Evolutionary conservation across 495 filamentous ascomycete genomes (phyloP).

Genomic region (Parathielavia appendiculata): DNA sequence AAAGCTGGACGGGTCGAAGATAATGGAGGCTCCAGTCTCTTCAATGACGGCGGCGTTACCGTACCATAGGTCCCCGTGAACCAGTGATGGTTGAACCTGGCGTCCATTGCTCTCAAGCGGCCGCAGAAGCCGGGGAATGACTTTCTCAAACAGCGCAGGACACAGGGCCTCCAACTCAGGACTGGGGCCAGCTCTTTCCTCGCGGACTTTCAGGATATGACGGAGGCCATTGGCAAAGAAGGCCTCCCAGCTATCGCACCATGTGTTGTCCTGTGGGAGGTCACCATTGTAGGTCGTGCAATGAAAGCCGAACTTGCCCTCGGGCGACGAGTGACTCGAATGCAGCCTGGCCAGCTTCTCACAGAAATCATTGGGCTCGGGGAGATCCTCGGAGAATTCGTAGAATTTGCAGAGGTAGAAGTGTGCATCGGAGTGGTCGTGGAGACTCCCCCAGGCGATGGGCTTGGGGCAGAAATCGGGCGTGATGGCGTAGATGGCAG

Average conservation of each 20-base stretch:
- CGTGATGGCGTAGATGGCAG: slow-evolving; percentile 26
- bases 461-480: slow-evolving; percentile 31
- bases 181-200: slow-evolving; percentile 20
- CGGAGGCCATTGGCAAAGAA: slow-evolving; percentile 35
- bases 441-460: slow-evolving; percentile 28
- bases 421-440: slow-evolving; percentile 18
- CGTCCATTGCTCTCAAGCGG: slow-evolving; percentile 41
- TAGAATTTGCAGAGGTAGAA: slow-evolving; percentile 33
- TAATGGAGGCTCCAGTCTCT: background rate
- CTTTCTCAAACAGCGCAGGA: slow-evolving; percentile 32
- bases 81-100: slow-evolving; percentile 38
- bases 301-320: slow-evolving; percentile 52
- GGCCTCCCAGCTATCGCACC: slow-evolving; percentile 46
- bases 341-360: slow-evolving; percentile 44
- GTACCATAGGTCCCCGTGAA: slow-evolving; percentile 49
- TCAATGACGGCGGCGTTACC: slow-evolving; percentile 33
- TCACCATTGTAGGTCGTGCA: slow-evolving; percentile 45
- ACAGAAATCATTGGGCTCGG: slow-evolving; percentile 41
- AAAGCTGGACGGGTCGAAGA: background rate
- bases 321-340: slow-evolving; percentile 38
- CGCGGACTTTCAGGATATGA: slow-evolving; percentile 17
- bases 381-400: slow-evolving; percentile 29
- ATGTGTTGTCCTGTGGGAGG: slow-evolving; percentile 42
- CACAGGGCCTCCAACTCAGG: slow-evolving; percentile 26
- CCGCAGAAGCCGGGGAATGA: slow-evolving; percentile 38